Evolutionary conservation across 495 filamentous ascomycete species (phyloP).

Genomic region (Chaetomium tenue): DNA sequence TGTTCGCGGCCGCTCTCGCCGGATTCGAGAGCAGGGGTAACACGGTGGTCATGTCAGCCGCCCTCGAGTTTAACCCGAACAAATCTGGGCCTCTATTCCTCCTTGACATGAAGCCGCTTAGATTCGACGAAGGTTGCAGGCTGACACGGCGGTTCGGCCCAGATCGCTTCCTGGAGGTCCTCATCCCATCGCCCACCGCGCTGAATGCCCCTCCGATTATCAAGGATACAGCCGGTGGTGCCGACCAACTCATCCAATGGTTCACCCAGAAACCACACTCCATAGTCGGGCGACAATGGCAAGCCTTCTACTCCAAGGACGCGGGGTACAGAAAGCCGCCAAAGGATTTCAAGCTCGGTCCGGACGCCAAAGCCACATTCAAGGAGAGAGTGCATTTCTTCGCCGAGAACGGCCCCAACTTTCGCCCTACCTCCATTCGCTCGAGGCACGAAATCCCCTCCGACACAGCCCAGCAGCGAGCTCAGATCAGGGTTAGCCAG

Average conservation of each 20-base stretch:
- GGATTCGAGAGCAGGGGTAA: conserved; percentile 36
- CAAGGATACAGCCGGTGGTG: conserved; percentile 22
- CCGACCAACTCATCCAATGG: conserved; percentile 45
- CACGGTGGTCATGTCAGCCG: conserved; percentile 40
- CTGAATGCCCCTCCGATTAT: conserved; percentile 23
- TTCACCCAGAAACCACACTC: conserved; percentile 37
- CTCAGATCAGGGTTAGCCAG: conserved; percentile 31
- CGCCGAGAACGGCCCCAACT: conserved; percentile 43
- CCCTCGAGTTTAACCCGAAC: conserved; percentile 35
- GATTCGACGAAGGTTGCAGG: conserved; percentile 43
- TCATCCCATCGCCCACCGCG: conserved; percentile 37
- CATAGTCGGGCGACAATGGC: conserved; percentile 47
- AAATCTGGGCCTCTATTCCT: conserved; percentile 38
- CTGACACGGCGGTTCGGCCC: conserved; percentile 48
- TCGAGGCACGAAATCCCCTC: conserved; percentile 10
- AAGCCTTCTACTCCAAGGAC: conserved; percentile 45
- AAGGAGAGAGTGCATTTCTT: conserved; percentile 48
- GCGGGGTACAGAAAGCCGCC: conserved; percentile 40
- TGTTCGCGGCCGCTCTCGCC: conserved; percentile 37
- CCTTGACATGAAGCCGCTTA: conserved; percentile 42
- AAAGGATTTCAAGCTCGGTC: conserved; percentile 36
- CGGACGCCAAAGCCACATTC: conserved; percentile 36
- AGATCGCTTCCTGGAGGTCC: conserved; percentile 48
- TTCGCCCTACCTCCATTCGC: conserved; percentile 20
- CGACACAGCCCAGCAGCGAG: conserved; percentile 27